phyloP scores from a whole-genome alignment of 75 land plant genomes.

The Sequoia sempervirens region DNA sequence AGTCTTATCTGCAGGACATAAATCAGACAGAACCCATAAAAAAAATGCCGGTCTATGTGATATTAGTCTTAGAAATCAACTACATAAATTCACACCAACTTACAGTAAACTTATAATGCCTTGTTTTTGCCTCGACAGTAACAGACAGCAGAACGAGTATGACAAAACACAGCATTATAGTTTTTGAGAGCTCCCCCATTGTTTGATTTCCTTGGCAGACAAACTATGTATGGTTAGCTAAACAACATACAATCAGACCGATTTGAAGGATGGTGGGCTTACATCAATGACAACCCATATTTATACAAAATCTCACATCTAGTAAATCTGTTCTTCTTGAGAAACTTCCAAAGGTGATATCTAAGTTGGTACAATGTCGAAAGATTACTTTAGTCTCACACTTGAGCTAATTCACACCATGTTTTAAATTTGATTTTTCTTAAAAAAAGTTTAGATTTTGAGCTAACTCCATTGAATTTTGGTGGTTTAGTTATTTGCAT shows the following conservation, averaged over 20 bases:
- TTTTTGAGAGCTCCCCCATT: not conserved
- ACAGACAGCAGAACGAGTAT: not conserved
- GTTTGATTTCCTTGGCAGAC: not conserved
- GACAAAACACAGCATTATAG: not conserved
- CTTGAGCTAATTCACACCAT: not conserved
- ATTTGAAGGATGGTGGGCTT: not conserved
- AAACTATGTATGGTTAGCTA: not conserved
- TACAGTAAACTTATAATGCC: not conserved
- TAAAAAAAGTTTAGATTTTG: not conserved
- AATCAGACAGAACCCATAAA: not conserved
- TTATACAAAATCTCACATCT: not conserved
- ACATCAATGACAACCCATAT: not conserved
- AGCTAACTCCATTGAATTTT: not conserved
- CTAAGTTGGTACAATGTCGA: conserved; percentile 4
- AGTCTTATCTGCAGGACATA: not conserved
- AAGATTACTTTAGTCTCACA: not conserved
- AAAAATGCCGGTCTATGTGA: not conserved
- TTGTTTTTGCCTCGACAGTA: not conserved
- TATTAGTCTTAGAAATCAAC: no score
- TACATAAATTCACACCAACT: not conserved
- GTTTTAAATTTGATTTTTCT: not conserved
- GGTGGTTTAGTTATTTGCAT: not conserved
- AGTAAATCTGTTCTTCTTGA: not conserved
- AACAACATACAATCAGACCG: not conserved
- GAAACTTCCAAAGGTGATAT: not conserved